A percentile compares a stretch with the other conserved stretches of the same genome.
Evolutionary conservation across 2,329 filamentous ascomycete genomes (phyloP).

Genomic region (Blastomyces emzantsi): DNA sequence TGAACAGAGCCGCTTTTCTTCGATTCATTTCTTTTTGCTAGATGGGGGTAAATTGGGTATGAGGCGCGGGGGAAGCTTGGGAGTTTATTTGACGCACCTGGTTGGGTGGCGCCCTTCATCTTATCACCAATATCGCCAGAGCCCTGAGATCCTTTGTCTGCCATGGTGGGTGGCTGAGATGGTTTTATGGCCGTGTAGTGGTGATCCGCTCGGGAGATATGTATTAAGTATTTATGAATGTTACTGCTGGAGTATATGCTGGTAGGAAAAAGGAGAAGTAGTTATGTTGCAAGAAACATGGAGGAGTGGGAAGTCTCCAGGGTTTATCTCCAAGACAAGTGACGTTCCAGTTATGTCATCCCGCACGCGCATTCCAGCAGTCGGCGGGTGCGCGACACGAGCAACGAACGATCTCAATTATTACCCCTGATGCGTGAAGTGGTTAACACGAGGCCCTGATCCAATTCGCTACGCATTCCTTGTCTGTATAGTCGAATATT

Average conservation of each 20-base stretch:
- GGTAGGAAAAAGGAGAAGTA: background rate
- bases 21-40: background rate
- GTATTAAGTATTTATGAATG: background rate
- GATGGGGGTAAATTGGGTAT: background rate
- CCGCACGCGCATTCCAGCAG: background rate
- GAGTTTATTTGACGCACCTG: background rate
- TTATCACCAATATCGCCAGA: background rate
- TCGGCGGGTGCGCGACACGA: no score
- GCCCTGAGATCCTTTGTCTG: slow-evolving; percentile 2
- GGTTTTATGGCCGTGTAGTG: background rate
- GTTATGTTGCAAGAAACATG: background rate
- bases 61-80: background rate
- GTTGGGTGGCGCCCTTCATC: background rate
- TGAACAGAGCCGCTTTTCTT: background rate
- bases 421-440: no score
- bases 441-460: slow-evolving; percentile 17
- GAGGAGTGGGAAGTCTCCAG: background rate
- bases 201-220: background rate
- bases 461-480: slow-evolving; percentile 24
- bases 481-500: slow-evolving; percentile 21
- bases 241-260: background rate
- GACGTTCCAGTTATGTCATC: background rate
- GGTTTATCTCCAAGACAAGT: background rate
- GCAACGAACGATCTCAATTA: no score
- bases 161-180: background rate